Evolutionary conservation across 2,329 filamentous ascomycete species (phyloP).

Genomic region (Pleomassaria siparia): DNA sequence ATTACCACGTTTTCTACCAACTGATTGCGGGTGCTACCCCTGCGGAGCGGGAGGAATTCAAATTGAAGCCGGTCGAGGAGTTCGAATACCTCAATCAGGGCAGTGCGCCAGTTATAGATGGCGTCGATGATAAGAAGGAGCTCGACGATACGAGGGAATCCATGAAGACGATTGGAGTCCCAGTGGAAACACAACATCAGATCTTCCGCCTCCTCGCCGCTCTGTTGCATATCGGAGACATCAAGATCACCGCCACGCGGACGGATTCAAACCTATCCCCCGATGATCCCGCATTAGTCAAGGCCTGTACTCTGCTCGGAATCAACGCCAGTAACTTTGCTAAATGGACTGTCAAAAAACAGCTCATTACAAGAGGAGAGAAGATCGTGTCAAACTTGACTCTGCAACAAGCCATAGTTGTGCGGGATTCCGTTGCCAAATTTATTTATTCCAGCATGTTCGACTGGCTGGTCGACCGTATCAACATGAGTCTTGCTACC

Average conservation of each 20-base stretch:
- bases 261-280: slow-evolving; percentile 83
- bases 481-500: slow-evolving; percentile 87
- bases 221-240: slow-evolving; percentile 90
- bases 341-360: slow-evolving; percentile 99
- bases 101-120: slow-evolving; percentile 85
- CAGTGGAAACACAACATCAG: slow-evolving; percentile 69
- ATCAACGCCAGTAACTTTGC: slow-evolving; percentile 85
- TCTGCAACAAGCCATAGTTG: slow-evolving; percentile 89
- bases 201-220: slow-evolving; percentile 92
- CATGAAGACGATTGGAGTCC: slow-evolving; percentile 82
- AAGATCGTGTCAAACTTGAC: slow-evolving; percentile 97
- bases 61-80: slow-evolving; percentile 79
- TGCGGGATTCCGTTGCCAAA: slow-evolving; percentile 96
- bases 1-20: slow-evolving; percentile 99
- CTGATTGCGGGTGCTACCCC: slow-evolving; percentile 90
- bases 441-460: slow-evolving; percentile 98
- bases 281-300: slow-evolving; percentile 77
- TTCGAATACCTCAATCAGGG: slow-evolving; percentile 98
- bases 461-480: slow-evolving; percentile 98
- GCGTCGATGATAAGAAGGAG: slow-evolving; percentile 93
- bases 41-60: slow-evolving; percentile 75
- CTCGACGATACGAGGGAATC: slow-evolving; percentile 87
- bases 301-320: slow-evolving; percentile 81
- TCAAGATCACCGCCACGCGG: slow-evolving; percentile 89
- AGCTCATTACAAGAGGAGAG: slow-evolving; percentile 91